Conservation (phyloP, 2,329 filamentous ascomycete species). For the Botryotinia convoluta region DNA sequence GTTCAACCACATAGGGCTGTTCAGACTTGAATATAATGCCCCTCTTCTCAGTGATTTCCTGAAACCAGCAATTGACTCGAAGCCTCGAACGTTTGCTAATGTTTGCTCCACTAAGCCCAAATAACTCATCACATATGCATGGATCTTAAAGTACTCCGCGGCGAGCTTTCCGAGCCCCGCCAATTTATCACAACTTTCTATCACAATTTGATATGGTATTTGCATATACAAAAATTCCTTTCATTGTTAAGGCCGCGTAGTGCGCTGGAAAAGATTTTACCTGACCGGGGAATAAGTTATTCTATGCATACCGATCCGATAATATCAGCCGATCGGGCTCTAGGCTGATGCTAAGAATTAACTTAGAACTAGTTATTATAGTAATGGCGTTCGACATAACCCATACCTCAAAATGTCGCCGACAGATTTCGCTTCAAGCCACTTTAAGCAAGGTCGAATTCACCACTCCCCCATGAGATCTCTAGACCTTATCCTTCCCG, state of each 20-base stretch:
- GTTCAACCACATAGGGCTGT: slow-evolving; percentile 10
- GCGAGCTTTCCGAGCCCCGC: slow-evolving; percentile 8
- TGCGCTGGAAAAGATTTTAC: not conserved
- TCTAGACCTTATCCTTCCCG: slow-evolving; percentile 25
- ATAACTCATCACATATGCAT: slow-evolving; percentile 6
- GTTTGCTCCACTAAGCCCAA: slow-evolving; percentile 5
- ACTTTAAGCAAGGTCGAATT: slow-evolving; percentile 2
- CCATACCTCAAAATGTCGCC: not conserved
- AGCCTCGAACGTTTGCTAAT: slow-evolving; percentile 4
- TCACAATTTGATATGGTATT: slow-evolving; percentile 12
- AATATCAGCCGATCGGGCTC: not conserved
- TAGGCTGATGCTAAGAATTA: slow-evolving; percentile 8
- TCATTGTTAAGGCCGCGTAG: not conserved
- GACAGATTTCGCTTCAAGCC: slow-evolving; percentile 4
- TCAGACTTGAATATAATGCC: slow-evolving; percentile 1
- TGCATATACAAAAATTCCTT: not conserved
- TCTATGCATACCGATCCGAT: slow-evolving; percentile 6
- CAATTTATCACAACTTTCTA: slow-evolving; percentile 7
- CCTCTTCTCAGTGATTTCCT: not conserved
- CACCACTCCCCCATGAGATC: slow-evolving; percentile 1
- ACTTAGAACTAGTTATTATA: not conserved
- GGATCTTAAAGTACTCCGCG: not conserved
- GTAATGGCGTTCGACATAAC: not conserved
- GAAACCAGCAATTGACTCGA: slow-evolving; percentile 3
- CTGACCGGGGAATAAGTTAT: not conserved